Evolutionary conservation across 306 rosid genomes (phyloP), one percentile per base, ranked within the genome.

Genomic region (Ochetophila trinervis): DNA sequence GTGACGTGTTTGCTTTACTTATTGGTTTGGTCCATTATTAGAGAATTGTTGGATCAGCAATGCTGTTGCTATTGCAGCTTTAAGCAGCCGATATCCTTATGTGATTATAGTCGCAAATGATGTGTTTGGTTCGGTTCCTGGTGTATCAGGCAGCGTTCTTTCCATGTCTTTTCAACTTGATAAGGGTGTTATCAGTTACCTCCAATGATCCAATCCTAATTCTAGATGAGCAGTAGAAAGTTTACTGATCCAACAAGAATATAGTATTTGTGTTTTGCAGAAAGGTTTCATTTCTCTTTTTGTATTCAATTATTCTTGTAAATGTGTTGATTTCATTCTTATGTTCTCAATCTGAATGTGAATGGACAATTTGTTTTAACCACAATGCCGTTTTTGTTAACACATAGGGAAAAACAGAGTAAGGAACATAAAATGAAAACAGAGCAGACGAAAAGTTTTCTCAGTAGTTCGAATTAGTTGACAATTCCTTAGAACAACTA

Each of bases 11-110:
- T n/a, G n/a, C n/a, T n/a, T n/a, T n/a, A n/a, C n/a, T n/a, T n/a
- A n/a, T n/a, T 1, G 84, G 84, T 5, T 70, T 79, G 3, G 76
- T 75, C 8, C 84, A 79, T 37, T 79, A 65, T 12, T 80, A 79
- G 70, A 68, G 42, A 17, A 75, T 74, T 40, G 69, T 79, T 7
- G 80, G 84, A 1, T 7, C 30, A 6, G 47, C 0, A 59, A 50
- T 2, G 80, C 75, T 0, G 77, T 67, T 13, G 84, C 80, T 21
- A 22, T 75, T 8, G 74, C 80, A 4, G 84, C 77, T 9, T 74
- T 79, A 0, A 79, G 71, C 22, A 75, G 80, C 74, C 84, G 70
- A 57, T 74, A 71, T 65, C 77, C 84, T 0, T 80, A 80, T 0
- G 80, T 71, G 27, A 52, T 75, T n/a, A 56, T 47, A 4, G 23